Conservation (phyloP, 2,329 filamentous ascomycete species). For the Dendryphion nanum region DNA sequence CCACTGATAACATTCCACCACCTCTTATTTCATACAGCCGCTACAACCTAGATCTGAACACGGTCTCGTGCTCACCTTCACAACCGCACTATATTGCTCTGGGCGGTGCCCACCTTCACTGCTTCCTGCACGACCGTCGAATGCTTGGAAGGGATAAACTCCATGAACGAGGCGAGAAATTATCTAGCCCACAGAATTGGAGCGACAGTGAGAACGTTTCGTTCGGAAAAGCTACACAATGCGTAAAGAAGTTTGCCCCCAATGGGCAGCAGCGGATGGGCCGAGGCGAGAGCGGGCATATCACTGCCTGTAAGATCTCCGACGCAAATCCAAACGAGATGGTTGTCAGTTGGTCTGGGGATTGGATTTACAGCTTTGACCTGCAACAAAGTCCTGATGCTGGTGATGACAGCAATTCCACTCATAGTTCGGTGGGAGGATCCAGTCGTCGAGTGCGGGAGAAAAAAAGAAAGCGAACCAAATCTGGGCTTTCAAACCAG, state of each 20-base stretch:
- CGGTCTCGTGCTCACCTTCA: conserved; percentile 64
- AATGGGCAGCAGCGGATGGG: conserved; percentile 56
- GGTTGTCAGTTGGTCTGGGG: conserved; percentile 66
- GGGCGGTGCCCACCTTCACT: conserved; percentile 66
- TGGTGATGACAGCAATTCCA: conserved; percentile 35
- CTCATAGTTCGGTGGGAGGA: conserved; percentile 2
- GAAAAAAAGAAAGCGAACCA: conserved; percentile 58
- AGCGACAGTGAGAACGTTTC: conserved; percentile 51
- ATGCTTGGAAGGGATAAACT: conserved; percentile 63
- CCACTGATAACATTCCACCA: conserved; percentile 55
- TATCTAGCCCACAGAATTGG: conserved; percentile 43
- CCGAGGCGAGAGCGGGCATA: conserved; percentile 59
- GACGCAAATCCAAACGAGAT: conserved; percentile 67
- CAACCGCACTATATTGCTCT: conserved; percentile 70
- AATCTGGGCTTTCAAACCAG: conserved; percentile 30
- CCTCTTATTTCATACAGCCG: conserved; percentile 66
- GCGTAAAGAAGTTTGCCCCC: conserved; percentile 66
- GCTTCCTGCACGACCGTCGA: conserved; percentile 66
- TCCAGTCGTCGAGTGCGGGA: conserved; percentile 24
- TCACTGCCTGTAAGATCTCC: conserved; percentile 70
- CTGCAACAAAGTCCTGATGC: conserved; percentile 59
- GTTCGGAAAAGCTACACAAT: conserved; percentile 61
- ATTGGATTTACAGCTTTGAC: conserved; percentile 66
- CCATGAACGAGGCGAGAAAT: conserved; percentile 52
- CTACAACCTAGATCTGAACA: conserved; percentile 64